These are phyloP conservation scores for Zelopaecilomyces penicillatus DNA, from an alignment of 2,329 filamentous ascomycete species.

Conservation along the genomic window DNA sequence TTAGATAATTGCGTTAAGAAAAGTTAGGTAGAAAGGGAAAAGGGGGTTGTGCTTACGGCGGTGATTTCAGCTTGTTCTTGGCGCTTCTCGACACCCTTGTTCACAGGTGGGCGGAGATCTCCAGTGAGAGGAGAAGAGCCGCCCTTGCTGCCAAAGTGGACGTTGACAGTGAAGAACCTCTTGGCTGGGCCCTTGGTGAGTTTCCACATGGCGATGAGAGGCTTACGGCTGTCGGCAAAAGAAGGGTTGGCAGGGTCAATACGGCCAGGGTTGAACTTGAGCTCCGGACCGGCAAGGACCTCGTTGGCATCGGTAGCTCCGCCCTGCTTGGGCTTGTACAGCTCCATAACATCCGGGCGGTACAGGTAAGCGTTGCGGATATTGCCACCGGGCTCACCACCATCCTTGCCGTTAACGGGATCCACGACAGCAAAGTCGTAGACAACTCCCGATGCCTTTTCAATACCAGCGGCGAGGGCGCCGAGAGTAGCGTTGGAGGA, in stretches of 20 bases:
- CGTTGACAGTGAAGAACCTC: constrained; percentile 62
- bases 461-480: constrained; percentile 46
- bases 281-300: constrained; percentile 43
- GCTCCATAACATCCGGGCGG: constrained; percentile 48
- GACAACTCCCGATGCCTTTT: constrained; percentile 35
- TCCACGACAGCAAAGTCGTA: constrained; percentile 55
- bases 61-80: constrained; percentile 49
- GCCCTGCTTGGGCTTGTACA: constrained; percentile 52
- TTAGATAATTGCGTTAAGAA: background rate
- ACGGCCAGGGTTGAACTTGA: constrained; percentile 61
- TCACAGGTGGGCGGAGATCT: constrained; percentile 57
- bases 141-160: constrained; percentile 60
- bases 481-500: constrained; percentile 50
- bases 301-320: constrained; percentile 44
- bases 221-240: constrained; percentile 57
- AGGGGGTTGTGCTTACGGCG: constrained; percentile 31
- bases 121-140: constrained; percentile 57
- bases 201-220: constrained; percentile 58
- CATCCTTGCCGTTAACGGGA: constrained; percentile 52
- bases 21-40: constrained; percentile 7
- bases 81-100: constrained; percentile 52
- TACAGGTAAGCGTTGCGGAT: constrained; percentile 66
- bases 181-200: constrained; percentile 42
- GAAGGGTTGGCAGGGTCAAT: constrained; percentile 55
- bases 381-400: constrained; percentile 61